Percentiles rank a stretch among this genome's conserved stretches.
These are phyloP conservation scores for Eucalyptus dawsonii DNA, from an alignment of 345 rosid species.

Conservation along the genomic window DNA sequence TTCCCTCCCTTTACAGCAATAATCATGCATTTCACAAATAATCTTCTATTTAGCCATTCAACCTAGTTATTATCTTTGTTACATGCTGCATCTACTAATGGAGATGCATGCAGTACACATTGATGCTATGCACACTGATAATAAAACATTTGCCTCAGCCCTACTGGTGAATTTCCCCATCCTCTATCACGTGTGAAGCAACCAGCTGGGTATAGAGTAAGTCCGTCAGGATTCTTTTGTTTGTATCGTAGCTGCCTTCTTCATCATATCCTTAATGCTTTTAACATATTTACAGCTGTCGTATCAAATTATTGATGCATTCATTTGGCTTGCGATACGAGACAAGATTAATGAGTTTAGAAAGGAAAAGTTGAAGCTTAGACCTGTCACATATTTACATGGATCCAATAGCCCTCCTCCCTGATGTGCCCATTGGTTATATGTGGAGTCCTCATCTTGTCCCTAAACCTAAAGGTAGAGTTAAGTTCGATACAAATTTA, in stretches of 20 bases:
- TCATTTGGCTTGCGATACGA: slow-evolving; percentile 44
- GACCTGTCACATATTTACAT: slow-evolving; percentile 35
- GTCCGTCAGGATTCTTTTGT: not conserved
- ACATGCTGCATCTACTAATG: not conserved
- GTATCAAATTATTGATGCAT: slow-evolving; percentile 40
- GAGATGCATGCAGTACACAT: not conserved
- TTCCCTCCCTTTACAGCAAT: not conserved
- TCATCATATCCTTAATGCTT: not conserved
- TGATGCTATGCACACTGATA: not conserved
- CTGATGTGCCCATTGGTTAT: slow-evolving; percentile 27
- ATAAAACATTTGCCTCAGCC: slow-evolving; percentile 10
- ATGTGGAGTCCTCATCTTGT: slow-evolving; percentile 55
- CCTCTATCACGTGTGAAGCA: slow-evolving; percentile 46
- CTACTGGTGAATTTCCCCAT: slow-evolving; percentile 49
- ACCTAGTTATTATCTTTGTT: not conserved
- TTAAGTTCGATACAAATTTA: not conserved
- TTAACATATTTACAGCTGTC: slow-evolving; percentile 19
- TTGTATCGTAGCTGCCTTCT: not conserved
- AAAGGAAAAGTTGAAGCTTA: slow-evolving; percentile 31
- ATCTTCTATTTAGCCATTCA: not conserved
- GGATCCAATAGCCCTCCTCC: slow-evolving; percentile 20
- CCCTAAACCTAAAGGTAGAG: slow-evolving; percentile 44
- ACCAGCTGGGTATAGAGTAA: slow-evolving; percentile 25
- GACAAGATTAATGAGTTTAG: slow-evolving; percentile 35
- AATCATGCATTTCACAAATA: not conserved